phyloP scores from a whole-genome alignment of 2,329 filamentous ascomycete genomes.

The Fusarium sp. region DNA sequence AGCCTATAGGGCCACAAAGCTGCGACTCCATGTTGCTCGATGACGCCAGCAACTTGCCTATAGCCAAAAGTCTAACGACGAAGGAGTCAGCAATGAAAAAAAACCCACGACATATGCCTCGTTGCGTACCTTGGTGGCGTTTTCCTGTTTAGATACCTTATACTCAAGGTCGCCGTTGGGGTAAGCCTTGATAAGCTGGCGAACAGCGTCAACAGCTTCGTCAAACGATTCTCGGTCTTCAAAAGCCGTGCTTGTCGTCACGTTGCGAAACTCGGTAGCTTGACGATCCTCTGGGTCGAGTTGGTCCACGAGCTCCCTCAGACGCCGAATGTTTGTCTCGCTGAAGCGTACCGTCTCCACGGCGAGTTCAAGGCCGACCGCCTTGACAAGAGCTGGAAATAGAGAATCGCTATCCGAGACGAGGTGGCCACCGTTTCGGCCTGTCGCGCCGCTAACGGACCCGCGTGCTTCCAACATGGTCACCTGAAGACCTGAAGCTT shows the following conservation, averaged over 20 bases:
- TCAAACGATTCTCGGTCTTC: slow-evolving; percentile 14
- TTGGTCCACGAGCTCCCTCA: slow-evolving; percentile 17
- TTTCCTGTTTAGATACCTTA: neutral
- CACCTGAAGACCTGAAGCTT: slow-evolving; percentile 16
- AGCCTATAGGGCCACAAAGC: neutral
- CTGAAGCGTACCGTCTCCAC: slow-evolving; percentile 57
- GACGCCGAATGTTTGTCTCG: slow-evolving; percentile 27
- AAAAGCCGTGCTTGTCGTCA: slow-evolving; percentile 19
- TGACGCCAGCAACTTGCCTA: neutral
- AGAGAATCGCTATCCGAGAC: slow-evolving; percentile 52
- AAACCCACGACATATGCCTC: neutral
- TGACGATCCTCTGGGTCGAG: slow-evolving; percentile 5
- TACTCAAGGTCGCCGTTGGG: slow-evolving; percentile 23
- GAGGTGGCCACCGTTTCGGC: slow-evolving; percentile 47
- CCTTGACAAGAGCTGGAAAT: slow-evolving; percentile 48
- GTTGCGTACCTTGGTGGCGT: slow-evolving; percentile 27
- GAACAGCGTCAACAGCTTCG: neutral
- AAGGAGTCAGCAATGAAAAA: neutral
- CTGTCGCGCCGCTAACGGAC: slow-evolving; percentile 46
- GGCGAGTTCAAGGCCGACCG: slow-evolving; percentile 51
- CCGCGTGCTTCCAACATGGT: slow-evolving; percentile 46
- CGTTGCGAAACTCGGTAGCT: slow-evolving; percentile 18
- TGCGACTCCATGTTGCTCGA: neutral
- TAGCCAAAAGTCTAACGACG: slow-evolving; percentile 4
- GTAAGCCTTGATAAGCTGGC: slow-evolving; percentile 10